Base-by-base conservation (phyloP, 2,329 filamentous ascomycete species). In the Epichloe typhina region DNA sequence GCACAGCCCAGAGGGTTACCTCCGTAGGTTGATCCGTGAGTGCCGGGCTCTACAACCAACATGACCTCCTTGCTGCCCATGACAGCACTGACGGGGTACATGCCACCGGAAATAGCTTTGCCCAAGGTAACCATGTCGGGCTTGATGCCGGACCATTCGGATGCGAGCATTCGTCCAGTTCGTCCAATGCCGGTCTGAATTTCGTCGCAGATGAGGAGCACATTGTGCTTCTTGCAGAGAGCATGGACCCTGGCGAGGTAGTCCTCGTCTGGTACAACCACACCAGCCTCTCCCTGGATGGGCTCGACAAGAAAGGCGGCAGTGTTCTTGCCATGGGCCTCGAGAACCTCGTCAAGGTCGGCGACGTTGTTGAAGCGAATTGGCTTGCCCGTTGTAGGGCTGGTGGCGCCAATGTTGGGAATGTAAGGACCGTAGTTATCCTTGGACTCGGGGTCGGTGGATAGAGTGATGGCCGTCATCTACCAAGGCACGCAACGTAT, bases 1-100 rank as follows among this genome's bases (percentile, higher is more conserved):
- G 93, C 93, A 60, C 89, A 97, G 23, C 90, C 93, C 12, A 98
- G 76, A 17, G 93, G 93, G 71, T 98, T 98, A 47, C 93, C 93
- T 54, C 93, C 93, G 64, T 97, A 98, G n/a, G 93, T 98, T 41
- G 88, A 95, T 46, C 93, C 93, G 69, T 98, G 93, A 26, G 93
- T 97, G 53, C 93, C 93, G 26, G 93, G 88, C 75, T 98, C 93
- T 56, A 98, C 77, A 9, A 91, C 93, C 58, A 96, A 79, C 90
- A 98, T 96, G 56, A 97, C 76, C 52, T 96, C 90, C 70, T 85
- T 89, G 61, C 83, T 83, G 55, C 86, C 84, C 49, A 98, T 76
- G 46, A 98, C 90, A 61, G 84, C 89, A 54, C 89, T 95, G 52
- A 98, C 93, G n/a, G 93, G 93, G 71, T 98, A 98, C 85, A 97